Evolutionary conservation across 2,329 filamentous ascomycete species (phyloP), one percentile per base, ranked within the genome.

Genomic region (Bipolaris gigantea): DNA sequence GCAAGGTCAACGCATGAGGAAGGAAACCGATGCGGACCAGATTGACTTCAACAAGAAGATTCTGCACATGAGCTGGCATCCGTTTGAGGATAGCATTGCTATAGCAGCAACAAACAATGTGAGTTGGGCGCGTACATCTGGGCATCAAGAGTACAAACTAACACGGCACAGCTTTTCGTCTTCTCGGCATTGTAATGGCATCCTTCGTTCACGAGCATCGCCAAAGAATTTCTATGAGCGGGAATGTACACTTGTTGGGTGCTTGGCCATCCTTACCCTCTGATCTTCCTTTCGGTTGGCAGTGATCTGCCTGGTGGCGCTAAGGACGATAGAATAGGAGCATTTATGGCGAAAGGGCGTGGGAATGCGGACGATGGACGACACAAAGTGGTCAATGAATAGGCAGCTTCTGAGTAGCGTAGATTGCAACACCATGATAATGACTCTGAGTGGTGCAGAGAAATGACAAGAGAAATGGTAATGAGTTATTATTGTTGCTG

Each of bases 1-100:
- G 40, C 89, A 92, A 71, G 92, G 91, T 53, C 91, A 94, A 73
- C 85, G 94, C 67, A 97, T 99, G 94, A 88, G 92, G 71, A 97
- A 97, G 80, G 94, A 99, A 81, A 99, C 94, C 48, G 94, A 99
- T 76, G 94, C 94, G 54, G 93, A 99, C 76, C 93, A 97, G 80
- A 97, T 97, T 76, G 94, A 99, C 77, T 99, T 97, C 79, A 97
- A 97, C 84, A 99, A 97, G 85, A 99, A 99, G 85, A 99, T 99
- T 69, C 76, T 99, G 73, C 94, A 99, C 76, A 99, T 99, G 94
- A 97, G 93, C 79, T 99, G 94, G 94, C 94, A 99, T 86, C 94
- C 94, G 44, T 97, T 95, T 70, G 94, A 99, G 79, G 93, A 99
- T 79, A 97, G 93, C 80, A 99, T 99, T 79, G 94, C 94, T 53